These are phyloP conservation scores for Ophiocordyceps camponoti-leonardi DNA, from an alignment of 2,329 filamentous ascomycete genomes.

Conservation along the genomic window DNA sequence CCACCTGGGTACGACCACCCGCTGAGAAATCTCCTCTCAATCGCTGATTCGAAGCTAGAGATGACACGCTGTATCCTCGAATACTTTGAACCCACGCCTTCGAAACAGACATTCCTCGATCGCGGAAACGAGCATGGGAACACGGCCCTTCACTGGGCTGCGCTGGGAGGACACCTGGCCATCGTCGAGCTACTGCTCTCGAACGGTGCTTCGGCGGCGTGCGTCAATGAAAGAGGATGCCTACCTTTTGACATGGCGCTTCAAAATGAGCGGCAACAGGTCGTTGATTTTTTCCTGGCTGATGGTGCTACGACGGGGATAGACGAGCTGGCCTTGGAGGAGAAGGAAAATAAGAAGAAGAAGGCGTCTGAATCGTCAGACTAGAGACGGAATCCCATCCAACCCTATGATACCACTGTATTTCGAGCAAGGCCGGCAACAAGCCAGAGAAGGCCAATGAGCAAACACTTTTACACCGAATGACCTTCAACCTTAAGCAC, in stretches of 20 bases:
- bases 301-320: not conserved
- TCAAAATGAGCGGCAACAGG: not conserved
- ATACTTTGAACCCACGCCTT: slow-evolving; percentile 22
- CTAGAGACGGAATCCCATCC: too few relatives aligned
- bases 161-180: slow-evolving; percentile 71
- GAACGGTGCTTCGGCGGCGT: slow-evolving; percentile 57
- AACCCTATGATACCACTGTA: too few relatives aligned
- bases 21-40: too few relatives aligned
- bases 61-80: slow-evolving; percentile 25
- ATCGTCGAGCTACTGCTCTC: slow-evolving; percentile 63
- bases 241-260: not conserved
- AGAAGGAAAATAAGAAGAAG: not conserved
- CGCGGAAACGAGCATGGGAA: slow-evolving; percentile 68
- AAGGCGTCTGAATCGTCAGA: not conserved
- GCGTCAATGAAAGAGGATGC: slow-evolving; percentile 46
- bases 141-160: slow-evolving; percentile 87
- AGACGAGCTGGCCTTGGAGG: not conserved
- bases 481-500: slow-evolving; percentile 14
- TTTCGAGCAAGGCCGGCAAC: too few relatives aligned
- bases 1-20: slow-evolving; percentile 43
- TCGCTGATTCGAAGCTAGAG: slow-evolving; percentile 14
- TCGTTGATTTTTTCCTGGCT: not conserved
- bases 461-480: slow-evolving; percentile 2
- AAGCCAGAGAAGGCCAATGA: not conserved
- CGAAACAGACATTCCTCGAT: slow-evolving; percentile 39